Evolutionary conservation across 305 asterid species (phyloP).

Genomic region (Solanum hybrid): DNA sequence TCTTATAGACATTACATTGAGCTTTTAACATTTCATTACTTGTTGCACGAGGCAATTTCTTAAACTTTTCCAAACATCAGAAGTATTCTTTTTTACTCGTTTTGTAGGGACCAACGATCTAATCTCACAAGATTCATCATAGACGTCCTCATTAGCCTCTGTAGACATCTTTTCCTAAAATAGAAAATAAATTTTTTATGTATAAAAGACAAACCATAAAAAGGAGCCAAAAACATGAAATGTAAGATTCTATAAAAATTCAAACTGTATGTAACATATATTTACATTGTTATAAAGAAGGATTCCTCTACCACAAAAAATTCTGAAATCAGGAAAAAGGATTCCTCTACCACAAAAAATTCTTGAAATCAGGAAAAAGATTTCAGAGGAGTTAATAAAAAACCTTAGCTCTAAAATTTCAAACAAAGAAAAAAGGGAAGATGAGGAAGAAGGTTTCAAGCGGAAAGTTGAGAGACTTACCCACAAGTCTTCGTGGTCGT

Average conservation of each 20-base stretch:
- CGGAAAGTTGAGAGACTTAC: not conserved
- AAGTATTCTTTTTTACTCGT: not conserved
- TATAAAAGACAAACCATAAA: not conserved
- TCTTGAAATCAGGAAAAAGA: not conserved
- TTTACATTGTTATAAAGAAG: not conserved
- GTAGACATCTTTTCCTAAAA: not conserved
- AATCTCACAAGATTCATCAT: not conserved
- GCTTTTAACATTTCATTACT: not conserved
- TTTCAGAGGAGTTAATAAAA: not conserved
- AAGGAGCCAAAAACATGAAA: not conserved
- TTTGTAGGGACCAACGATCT: not conserved
- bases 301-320: not conserved
- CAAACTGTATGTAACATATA: not conserved
- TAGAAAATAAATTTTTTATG: not conserved
- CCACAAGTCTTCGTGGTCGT: not conserved
- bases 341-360: not conserved
- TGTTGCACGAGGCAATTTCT: not conserved
- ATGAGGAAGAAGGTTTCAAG: not conserved
- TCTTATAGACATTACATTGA: not conserved
- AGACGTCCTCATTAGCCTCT: not conserved
- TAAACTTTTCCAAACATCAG: not conserved
- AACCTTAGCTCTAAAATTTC: not conserved
- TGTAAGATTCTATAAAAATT: not conserved
- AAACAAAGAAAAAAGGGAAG: not conserved
- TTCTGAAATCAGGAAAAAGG: not conserved